phyloP scores from a whole-genome alignment of 176 grass and related monocot genomes.

The Pontederia crassipes region DNA sequence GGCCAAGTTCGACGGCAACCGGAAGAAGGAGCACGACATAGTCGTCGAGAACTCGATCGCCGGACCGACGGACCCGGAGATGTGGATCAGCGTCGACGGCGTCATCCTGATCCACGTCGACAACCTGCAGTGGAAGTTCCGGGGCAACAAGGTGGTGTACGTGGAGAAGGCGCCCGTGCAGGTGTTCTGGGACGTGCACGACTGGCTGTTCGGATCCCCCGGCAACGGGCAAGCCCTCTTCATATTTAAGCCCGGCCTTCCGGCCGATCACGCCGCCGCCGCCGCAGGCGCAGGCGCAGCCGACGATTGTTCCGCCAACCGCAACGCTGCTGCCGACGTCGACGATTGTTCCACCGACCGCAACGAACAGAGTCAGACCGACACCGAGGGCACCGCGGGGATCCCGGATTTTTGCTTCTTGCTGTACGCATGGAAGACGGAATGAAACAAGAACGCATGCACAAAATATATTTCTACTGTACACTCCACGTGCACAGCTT shows the following conservation, averaged over 20 bases:
- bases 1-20: slow-evolving; percentile 27
- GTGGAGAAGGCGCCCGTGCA: slow-evolving; percentile 60
- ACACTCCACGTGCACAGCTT: too few relatives aligned
- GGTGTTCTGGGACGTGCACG: slow-evolving; percentile 89
- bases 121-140: slow-evolving; percentile 95
- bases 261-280: background rate
- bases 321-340: background rate
- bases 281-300: background rate
- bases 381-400: background rate
- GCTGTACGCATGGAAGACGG: slow-evolving; percentile 77
- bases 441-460: slow-evolving; percentile 23
- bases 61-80: slow-evolving; percentile 45
- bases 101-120: slow-evolving; percentile 42
- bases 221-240: slow-evolving; percentile 42
- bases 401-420: slow-evolving; percentile 56
- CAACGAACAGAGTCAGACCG: slow-evolving; percentile 1
- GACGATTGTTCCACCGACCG: background rate
- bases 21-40: slow-evolving; percentile 55
- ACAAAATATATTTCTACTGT: too few relatives aligned
- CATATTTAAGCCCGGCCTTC: slow-evolving; percentile 52
- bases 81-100: slow-evolving; percentile 75
- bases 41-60: slow-evolving; percentile 52
- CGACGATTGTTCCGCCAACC: background rate
- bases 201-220: slow-evolving; percentile 60
- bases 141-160: slow-evolving; percentile 62